Percentiles rank a stretch among this genome's conserved stretches.
Evolutionary conservation across 176 grass and related monocot genomes (phyloP).

Genomic region (Triticum timopheevii): DNA sequence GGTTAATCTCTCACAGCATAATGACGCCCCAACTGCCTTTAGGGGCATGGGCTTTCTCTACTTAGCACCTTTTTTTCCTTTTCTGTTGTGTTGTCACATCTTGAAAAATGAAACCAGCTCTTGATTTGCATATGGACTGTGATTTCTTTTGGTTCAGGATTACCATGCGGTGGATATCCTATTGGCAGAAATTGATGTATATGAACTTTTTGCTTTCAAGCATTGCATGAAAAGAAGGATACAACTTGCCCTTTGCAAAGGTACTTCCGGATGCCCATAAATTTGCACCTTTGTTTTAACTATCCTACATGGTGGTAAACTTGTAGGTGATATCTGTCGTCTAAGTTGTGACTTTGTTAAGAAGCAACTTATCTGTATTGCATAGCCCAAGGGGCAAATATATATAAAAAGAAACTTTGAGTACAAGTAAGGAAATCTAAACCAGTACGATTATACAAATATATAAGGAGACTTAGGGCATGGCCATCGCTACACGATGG

Average conservation of each 20-base stretch:
- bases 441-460: too few relatives aligned
- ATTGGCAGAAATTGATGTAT: slow-evolving; percentile 95
- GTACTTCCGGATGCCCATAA: slow-evolving; percentile 36
- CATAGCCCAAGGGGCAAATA: too few relatives aligned
- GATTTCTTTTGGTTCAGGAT: slow-evolving; percentile 51
- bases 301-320: slow-evolving; percentile 12
- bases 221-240: slow-evolving; percentile 87
- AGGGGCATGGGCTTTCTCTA: not conserved
- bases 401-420: too few relatives aligned
- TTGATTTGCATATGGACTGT: slow-evolving; percentile 10
- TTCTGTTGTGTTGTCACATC: not conserved
- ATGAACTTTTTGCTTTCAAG: slow-evolving; percentile 95
- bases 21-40: not conserved
- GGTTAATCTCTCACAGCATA: slow-evolving; percentile 17
- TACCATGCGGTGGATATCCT: slow-evolving; percentile 89
- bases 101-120: not conserved
- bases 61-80: not conserved
- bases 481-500: not conserved
- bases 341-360: too few relatives aligned
- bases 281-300: not conserved
- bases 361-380: too few relatives aligned
- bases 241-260: slow-evolving; percentile 92
- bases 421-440: too few relatives aligned
- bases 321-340: not conserved
- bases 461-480: not conserved